Evolutionary conservation across 129 eudicot genomes (phyloP).

Genomic region (Dittrichia graveolens): DNA sequence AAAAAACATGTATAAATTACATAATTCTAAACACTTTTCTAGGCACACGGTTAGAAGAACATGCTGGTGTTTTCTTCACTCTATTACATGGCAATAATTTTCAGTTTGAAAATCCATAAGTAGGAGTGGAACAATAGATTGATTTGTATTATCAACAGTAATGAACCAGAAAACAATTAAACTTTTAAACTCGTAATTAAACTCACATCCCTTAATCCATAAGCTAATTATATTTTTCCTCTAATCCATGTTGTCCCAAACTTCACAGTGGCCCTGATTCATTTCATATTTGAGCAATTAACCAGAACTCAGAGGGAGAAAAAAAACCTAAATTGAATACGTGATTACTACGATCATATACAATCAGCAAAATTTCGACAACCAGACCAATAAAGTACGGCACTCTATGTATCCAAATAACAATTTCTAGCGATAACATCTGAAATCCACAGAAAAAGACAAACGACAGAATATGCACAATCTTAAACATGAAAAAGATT

Average conservation of each 20-base stretch:
- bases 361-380: neutral
- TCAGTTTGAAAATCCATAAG: neutral
- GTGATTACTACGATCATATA: neutral
- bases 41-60: too few species aligned
- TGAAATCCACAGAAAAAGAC: conserved; percentile 9
- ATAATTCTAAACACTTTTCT: too few species aligned
- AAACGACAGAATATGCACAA: neutral
- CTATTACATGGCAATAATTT: too few species aligned
- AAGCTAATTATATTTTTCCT: neutral
- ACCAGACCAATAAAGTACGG: neutral
- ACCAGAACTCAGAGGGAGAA: neutral
- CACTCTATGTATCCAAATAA: neutral
- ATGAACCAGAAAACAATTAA: neutral
- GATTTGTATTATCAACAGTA: conserved; percentile 11
- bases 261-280: conserved; percentile 14
- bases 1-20: too few species aligned
- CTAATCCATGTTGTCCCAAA: neutral
- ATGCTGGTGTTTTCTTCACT: too few species aligned
- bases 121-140: neutral
- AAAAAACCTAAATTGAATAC: neutral
- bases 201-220: neutral
- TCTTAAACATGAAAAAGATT: neutral
- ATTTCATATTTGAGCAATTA: conserved; percentile 18
- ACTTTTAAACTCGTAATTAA: too few species aligned
- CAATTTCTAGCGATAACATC: conserved; percentile 10